phyloP scores from a whole-genome alignment of 192 early-diverging fungal genomes.

The Ambispora gerdemannii region DNA sequence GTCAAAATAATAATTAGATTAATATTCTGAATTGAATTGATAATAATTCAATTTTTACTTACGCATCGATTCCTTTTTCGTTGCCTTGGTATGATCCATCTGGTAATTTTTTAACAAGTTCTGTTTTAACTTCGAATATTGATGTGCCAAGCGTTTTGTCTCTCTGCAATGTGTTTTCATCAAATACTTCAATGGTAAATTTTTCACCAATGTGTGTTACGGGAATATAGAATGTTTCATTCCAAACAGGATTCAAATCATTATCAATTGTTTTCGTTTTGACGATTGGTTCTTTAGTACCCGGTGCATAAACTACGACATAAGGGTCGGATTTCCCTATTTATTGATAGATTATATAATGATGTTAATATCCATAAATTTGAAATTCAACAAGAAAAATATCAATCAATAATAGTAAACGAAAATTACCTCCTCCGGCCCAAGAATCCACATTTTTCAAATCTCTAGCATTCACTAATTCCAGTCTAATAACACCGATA shows the following conservation, averaged over 20 bases:
- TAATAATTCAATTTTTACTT: slow-evolving; percentile 1
- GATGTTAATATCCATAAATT: background rate
- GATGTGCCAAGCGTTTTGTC: slow-evolving; percentile 82
- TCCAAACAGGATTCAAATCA: slow-evolving; percentile 87
- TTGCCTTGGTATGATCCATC: slow-evolving; percentile 36
- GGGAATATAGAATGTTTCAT: slow-evolving; percentile 85
- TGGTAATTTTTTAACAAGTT: slow-evolving; percentile 54
- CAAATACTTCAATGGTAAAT: slow-evolving; percentile 76
- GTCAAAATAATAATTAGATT: slow-evolving; percentile 1
- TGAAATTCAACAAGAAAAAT: background rate
- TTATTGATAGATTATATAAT: background rate
- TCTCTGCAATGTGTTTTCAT: slow-evolving; percentile 83
- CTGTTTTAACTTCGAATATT: slow-evolving; percentile 54
- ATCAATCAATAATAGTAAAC: background rate
- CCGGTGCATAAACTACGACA: slow-evolving; percentile 51
- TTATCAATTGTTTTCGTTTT: slow-evolving; percentile 80
- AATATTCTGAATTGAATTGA: background rate
- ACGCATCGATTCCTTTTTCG: slow-evolving; percentile 34
- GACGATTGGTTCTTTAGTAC: slow-evolving; percentile 48
- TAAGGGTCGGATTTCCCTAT: slow-evolving; percentile 90
- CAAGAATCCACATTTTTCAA: slow-evolving; percentile 9
- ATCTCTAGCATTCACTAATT: slow-evolving; percentile 14
- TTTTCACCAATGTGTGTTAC: slow-evolving; percentile 71
- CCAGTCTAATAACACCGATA: slow-evolving; percentile 29
- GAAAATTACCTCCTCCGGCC: slow-evolving; percentile 6